phyloP scores from a whole-genome alignment of 176 grass and related monocot genomes.

The Dendrocalamus sinicus region DNA sequence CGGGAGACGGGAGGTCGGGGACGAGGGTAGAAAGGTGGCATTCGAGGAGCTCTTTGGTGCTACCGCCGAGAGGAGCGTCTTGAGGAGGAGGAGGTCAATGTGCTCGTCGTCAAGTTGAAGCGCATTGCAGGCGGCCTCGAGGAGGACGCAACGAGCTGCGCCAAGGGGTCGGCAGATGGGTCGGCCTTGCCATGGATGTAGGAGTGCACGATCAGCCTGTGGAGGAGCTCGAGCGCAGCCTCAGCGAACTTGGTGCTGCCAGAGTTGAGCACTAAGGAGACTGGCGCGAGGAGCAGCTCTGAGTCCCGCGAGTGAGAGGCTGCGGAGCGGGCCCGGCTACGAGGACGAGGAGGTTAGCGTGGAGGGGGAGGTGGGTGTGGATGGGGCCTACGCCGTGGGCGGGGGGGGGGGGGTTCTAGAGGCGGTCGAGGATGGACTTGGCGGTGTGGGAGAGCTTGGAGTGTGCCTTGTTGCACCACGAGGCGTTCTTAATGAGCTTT shows the following conservation, averaged over 20 bases:
- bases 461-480: slow-evolving; percentile 91
- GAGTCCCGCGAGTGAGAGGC: slow-evolving; percentile 88
- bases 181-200: slow-evolving; percentile 95
- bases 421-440: slow-evolving; percentile 87
- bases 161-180: slow-evolving; percentile 66
- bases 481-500: slow-evolving; percentile 93
- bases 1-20: too few relatives aligned
- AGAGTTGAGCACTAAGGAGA: slow-evolving; percentile 60
- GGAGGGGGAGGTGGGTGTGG: slow-evolving; percentile 16
- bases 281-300: slow-evolving; percentile 57
- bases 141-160: slow-evolving; percentile 70
- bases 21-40: too few relatives aligned
- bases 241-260: slow-evolving; percentile 75
- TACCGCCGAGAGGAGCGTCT: too few relatives aligned
- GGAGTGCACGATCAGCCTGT: slow-evolving; percentile 87
- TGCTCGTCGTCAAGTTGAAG: too few relatives aligned
- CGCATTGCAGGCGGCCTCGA: slow-evolving; percentile 57
- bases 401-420: slow-evolving; percentile 48
- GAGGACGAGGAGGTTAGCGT: slow-evolving; percentile 36
- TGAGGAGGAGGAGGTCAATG: too few relatives aligned
- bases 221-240: slow-evolving; percentile 75
- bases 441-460: slow-evolving; percentile 97
- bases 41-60: too few relatives aligned
- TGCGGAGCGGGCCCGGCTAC: slow-evolving; percentile 73
- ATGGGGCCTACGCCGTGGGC: slow-evolving; percentile 21